Evolutionary conservation across 139 green algal species (phyloP), one percentile per base, ranked within the genome.

Genomic region (Chlorella sp.): DNA sequence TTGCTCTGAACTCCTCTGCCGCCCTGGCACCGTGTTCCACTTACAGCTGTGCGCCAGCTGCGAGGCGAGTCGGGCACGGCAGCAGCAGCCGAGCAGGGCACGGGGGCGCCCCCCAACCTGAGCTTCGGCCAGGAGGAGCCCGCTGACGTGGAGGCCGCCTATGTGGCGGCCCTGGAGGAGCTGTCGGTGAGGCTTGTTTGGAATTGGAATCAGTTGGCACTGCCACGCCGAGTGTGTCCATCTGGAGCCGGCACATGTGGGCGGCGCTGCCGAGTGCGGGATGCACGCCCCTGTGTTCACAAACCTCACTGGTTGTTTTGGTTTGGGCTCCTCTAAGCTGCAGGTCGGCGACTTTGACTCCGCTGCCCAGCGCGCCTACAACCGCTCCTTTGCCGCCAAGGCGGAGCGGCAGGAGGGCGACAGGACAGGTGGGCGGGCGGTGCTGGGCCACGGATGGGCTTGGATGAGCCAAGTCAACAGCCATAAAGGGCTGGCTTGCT

Each of bases 281-380:
- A n/a, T n/a, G n/a, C n/a, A n/a, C n/a, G n/a, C n/a, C n/a, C n/a
- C n/a, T n/a, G n/a, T n/a, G n/a, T n/a, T n/a, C n/a, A n/a, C n/a
- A n/a, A n/a, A n/a, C n/a, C n/a, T n/a, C n/a, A n/a, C n/a, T n/a
- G n/a, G n/a, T n/a, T n/a, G n/a, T n/a, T n/a, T n/a, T n/a, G n/a
- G n/a, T n/a, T n/a, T n/a, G n/a, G n/a, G n/a, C n/a, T 11, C 8
- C 51, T 16, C 51, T 60, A 16, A 11, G 13, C 51, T 24, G 51
- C 51, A 60, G 51, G 51, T 94, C 30, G 87, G 83, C 62, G 85
- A 90, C 46, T 96, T 95, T 88, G 92, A 95, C 83, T 83, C 87
- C 8, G 67, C 75, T 7, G 84, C 77, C 0, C 58, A 89, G 0
- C 62, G 91, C 0, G 93, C 92, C 1, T 96, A 94, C 90, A 93